phyloP scores from a whole-genome alignment of 2,329 filamentous ascomycete species.

The Fusarium irregulare region DNA sequence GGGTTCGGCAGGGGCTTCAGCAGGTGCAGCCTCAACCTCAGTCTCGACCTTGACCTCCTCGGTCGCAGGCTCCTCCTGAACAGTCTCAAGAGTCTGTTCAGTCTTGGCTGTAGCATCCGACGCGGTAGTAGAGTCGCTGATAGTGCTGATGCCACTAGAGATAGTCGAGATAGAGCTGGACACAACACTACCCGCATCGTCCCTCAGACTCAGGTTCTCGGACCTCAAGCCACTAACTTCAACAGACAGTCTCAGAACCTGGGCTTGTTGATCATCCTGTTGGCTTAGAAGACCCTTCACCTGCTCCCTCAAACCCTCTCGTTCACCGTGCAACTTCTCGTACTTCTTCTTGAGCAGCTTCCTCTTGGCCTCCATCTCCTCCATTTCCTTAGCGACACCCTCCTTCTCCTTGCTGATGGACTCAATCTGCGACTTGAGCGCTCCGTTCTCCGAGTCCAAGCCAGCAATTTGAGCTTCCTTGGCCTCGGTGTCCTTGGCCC shows the following conservation, averaged over 20 bases:
- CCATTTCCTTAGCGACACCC: conserved; percentile 32
- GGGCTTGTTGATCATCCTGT: conserved; percentile 41
- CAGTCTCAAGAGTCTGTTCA: conserved; percentile 9
- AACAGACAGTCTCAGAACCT: conserved; percentile 40
- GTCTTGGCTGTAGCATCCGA: conserved; percentile 44
- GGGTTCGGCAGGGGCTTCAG: conserved; percentile 4
- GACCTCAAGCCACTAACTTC: conserved; percentile 39
- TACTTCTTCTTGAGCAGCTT: conserved; percentile 44
- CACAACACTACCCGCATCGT: conserved; percentile 34
- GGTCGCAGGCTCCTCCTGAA: conserved; percentile 17
- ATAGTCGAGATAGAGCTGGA: conserved; percentile 40
- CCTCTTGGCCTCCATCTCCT: conserved; percentile 40
- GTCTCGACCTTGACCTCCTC: conserved; percentile 5
- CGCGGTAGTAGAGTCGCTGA: conserved; percentile 28
- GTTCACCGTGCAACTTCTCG: conserved; percentile 35
- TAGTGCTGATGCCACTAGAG: conserved; percentile 20
- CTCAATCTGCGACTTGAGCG: conserved; percentile 43
- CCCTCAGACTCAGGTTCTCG: conserved; percentile 41
- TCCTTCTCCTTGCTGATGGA: conserved; percentile 43
- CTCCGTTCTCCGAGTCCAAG: conserved; percentile 38
- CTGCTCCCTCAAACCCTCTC: conserved; percentile 34
- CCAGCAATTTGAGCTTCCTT: conserved; percentile 42
- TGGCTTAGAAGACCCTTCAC: conserved; percentile 36
- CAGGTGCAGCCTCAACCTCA: not conserved
- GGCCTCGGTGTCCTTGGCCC: conserved; percentile 38